Percentiles rank a stretch among this genome's conserved stretches.
Conservation (phyloP, 148 eudicot genomes). For the Limonium bicolor region DNA sequence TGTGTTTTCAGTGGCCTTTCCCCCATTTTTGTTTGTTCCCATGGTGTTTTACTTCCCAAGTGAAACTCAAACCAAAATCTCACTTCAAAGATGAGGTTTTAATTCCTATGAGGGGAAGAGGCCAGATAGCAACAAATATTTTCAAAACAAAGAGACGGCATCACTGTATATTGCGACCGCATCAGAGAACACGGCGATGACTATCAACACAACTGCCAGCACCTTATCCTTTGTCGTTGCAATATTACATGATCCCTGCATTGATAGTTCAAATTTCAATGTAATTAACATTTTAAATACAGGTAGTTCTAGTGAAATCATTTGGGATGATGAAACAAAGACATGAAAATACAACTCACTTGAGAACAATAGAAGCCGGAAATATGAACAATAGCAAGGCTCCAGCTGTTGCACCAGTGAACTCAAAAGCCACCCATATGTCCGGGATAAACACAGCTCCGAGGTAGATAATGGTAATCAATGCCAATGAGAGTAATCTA, state of each 20-base stretch:
- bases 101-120: too few relatives aligned
- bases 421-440: conserved; percentile 95
- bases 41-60: too few relatives aligned
- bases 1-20: too few relatives aligned
- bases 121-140: too few relatives aligned
- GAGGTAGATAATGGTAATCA: conserved; percentile 38
- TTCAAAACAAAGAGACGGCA: conserved; percentile 45
- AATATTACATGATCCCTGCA: conserved; percentile 61
- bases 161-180: conserved; percentile 80
- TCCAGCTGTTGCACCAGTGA: conserved; percentile 97
- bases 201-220: conserved; percentile 48
- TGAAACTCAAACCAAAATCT: too few relatives aligned
- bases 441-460: conserved; percentile 88
- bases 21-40: too few relatives aligned
- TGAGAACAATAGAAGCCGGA: conserved; percentile 77
- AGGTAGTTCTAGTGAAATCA: background rate
- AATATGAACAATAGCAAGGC: conserved; percentile 73
- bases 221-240: conserved; percentile 70
- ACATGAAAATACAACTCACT: conserved; percentile 21
- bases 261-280: background rate
- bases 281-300: background rate
- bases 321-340: background rate
- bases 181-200: conserved; percentile 62
- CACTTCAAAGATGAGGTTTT: too few relatives aligned
- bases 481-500: conserved; percentile 35